A percentile compares a stretch with the other conserved stretches of the same genome.
These are phyloP conservation scores for Waltiozyma sp. DNA, from an alignment of 1,139 yeast species.

Conservation along the genomic window DNA sequence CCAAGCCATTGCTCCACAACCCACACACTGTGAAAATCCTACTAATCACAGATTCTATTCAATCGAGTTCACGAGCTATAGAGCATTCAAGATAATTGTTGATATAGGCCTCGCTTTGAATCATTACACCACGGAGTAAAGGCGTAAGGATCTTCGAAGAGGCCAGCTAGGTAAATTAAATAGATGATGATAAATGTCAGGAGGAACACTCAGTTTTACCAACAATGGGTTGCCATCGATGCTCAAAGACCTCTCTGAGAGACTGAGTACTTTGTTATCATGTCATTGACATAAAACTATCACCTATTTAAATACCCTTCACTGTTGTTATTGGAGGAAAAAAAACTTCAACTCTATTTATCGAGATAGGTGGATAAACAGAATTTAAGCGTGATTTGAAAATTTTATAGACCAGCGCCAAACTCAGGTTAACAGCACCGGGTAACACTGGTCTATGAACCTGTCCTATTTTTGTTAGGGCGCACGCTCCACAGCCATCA, in stretches of 20 bases:
- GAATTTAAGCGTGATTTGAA: not conserved
- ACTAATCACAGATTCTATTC: not conserved
- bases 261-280: too few species aligned
- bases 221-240: not conserved
- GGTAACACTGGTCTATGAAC: not conserved
- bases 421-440: not conserved
- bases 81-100: not conserved
- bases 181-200: not conserved
- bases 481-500: not conserved
- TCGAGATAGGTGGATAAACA: not conserved
- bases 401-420: not conserved
- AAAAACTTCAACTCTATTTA: too few species aligned
- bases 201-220: not conserved
- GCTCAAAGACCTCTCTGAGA: not conserved
- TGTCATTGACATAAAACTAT: too few species aligned
- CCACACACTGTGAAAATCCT: constrained; percentile 1
- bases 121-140: constrained; percentile 19
- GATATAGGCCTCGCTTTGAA: constrained; percentile 21
- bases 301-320: too few species aligned
- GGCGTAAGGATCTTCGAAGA: constrained; percentile 20
- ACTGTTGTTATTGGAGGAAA: too few species aligned
- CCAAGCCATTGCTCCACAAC: not conserved
- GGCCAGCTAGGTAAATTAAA: constrained; percentile 8
- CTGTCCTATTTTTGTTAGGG: not conserved
- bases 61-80: not conserved